Conservation (phyloP, 2,329 filamentous ascomycete genomes). For the Hypoxylon sp. region DNA sequence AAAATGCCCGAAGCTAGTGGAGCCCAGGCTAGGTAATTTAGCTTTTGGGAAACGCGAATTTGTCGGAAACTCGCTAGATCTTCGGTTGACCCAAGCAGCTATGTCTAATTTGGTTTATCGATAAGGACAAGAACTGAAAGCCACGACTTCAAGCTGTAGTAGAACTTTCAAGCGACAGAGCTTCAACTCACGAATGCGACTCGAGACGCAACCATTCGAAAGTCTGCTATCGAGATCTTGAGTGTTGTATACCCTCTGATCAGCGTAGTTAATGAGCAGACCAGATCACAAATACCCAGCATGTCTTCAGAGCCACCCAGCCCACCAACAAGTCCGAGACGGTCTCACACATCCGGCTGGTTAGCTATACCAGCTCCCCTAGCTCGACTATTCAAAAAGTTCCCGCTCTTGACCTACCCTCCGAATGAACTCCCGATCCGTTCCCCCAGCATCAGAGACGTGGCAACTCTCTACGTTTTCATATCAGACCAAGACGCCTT, state of each 20-base stretch:
- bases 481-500: constrained; percentile 73
- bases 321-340: constrained; percentile 40
- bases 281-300: constrained; percentile 6
- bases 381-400: constrained; percentile 85
- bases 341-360: constrained; percentile 55
- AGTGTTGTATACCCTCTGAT: neutral
- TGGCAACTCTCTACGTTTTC: constrained; percentile 82
- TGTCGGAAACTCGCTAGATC: constrained; percentile 38
- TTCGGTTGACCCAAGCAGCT: constrained; percentile 17
- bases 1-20: constrained; percentile 37
- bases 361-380: constrained; percentile 80
- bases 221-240: neutral
- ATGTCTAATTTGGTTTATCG: constrained; percentile 26
- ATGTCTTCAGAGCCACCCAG: constrained; percentile 33
- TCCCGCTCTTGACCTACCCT: constrained; percentile 83
- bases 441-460: constrained; percentile 60
- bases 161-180: constrained; percentile 12
- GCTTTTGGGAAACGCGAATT: constrained; percentile 36
- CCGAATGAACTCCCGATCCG: constrained; percentile 77
- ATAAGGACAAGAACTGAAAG: constrained; percentile 23
- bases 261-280: neutral
- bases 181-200: constrained; percentile 4
- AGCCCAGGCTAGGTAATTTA: constrained; percentile 10
- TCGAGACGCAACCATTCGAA: neutral
- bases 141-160: constrained; percentile 8